phyloP scores from a whole-genome alignment of 768 basidiomycete species.

The Amanita exitialis region DNA sequence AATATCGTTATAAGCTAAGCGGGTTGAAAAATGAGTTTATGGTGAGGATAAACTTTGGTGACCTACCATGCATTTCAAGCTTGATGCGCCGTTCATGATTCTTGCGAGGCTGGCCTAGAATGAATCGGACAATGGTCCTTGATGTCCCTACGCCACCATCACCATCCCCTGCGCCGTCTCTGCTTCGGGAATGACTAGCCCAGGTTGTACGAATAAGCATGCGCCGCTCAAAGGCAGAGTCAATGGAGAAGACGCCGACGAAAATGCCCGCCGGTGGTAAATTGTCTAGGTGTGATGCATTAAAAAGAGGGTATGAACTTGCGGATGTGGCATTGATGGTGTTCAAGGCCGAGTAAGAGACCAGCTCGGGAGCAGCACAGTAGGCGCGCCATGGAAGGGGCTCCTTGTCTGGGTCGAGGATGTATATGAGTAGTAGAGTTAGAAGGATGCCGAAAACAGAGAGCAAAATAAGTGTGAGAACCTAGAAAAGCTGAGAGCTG shows the following conservation, averaged over 20 bases:
- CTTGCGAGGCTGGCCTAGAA: constrained; percentile 76
- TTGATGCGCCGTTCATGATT: constrained; percentile 73
- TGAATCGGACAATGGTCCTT: constrained; percentile 78
- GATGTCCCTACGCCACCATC: constrained; percentile 71
- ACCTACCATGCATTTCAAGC: constrained; percentile 87
- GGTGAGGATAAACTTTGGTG: constrained; percentile 4
- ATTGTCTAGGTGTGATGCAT: constrained; percentile 60
- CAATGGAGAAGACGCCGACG: constrained; percentile 85
- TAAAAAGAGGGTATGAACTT: constrained; percentile 39
- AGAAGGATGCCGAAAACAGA: constrained; percentile 74
- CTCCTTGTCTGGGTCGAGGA: constrained; percentile 93
- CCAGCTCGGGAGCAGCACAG: constrained; percentile 56
- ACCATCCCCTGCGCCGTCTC: constrained; percentile 59
- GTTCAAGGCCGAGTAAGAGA: constrained; percentile 26
- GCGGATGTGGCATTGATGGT: constrained; percentile 27
- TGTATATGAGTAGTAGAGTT: constrained; percentile 82
- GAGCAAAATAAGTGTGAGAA: constrained; percentile 45
- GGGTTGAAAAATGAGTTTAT: constrained; percentile 6
- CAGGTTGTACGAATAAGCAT: constrained; percentile 85
- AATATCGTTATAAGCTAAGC: constrained; percentile 74
- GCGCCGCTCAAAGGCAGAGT: constrained; percentile 74
- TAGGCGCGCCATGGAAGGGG: constrained; percentile 92
- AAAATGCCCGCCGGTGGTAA: constrained; percentile 81
- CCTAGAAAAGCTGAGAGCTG: constrained; percentile 11
- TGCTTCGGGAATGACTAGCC: constrained; percentile 74